Evolutionary conservation across 495 filamentous ascomycete genomes (phyloP).

Genomic region (Bathelium albidoporum): DNA sequence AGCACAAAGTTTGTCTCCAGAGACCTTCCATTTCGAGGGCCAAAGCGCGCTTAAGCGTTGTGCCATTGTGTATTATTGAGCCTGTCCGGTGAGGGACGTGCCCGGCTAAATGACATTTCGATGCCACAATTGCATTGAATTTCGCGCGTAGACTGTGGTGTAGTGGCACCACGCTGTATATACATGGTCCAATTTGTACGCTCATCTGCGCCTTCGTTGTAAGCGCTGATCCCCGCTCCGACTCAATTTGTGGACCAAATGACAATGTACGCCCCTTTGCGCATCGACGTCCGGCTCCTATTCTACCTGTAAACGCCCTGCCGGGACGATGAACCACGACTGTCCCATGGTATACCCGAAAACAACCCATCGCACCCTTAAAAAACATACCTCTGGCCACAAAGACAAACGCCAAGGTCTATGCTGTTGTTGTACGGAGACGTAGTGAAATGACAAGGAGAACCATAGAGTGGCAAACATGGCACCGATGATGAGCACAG

Average conservation of each 20-base stretch:
- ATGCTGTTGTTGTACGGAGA: slow-evolving; percentile 4
- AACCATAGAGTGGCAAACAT: neutral
- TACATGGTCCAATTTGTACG: slow-evolving; percentile 1
- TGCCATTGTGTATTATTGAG: neutral
- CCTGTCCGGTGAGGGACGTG: neutral
- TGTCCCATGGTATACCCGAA: neutral
- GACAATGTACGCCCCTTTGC: neutral
- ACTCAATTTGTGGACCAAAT: neutral
- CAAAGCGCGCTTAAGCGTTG: no score
- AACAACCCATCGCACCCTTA: neutral
- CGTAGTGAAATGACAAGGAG: neutral
- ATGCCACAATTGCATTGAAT: neutral
- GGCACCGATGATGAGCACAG: neutral
- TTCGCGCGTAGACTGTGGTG: neutral
- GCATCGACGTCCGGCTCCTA: neutral
- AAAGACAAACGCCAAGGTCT: neutral
- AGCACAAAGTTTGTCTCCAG: slow-evolving; percentile 2
- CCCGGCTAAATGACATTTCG: neutral
- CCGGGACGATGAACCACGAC: neutral
- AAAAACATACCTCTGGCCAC: no score
- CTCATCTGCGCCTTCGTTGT: neutral
- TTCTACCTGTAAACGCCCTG: neutral
- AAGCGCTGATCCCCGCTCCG: neutral
- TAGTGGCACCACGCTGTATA: neutral
- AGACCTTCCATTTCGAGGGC: neutral